These are phyloP conservation scores for Penicillium sp. DNA, from an alignment of 2,329 filamentous ascomycete species.

Conservation along the genomic window DNA sequence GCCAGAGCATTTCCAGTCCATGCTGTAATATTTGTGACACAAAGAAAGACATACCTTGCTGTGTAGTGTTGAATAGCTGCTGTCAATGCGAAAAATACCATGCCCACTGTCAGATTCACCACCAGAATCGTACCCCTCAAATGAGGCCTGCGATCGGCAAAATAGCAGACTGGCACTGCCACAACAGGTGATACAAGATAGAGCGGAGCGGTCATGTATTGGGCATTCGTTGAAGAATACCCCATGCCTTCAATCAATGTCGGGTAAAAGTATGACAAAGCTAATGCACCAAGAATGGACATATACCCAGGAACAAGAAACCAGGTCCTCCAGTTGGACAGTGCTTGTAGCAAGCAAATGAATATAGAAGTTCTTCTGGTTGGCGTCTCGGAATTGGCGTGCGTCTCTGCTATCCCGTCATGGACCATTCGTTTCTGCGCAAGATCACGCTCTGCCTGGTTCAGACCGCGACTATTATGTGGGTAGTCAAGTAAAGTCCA, in stretches of 20 bases:
- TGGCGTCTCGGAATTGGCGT: not conserved
- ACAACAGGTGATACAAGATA: constrained; percentile 1
- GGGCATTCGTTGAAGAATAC: not conserved
- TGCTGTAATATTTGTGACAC: constrained; percentile 4
- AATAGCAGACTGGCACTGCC: constrained; percentile 3
- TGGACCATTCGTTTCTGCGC: constrained; percentile 6
- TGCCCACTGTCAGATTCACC: not conserved
- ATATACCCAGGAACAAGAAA: constrained; percentile 4
- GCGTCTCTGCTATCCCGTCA: constrained; percentile 3
- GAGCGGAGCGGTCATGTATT: constrained; percentile 13
- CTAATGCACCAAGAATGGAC: constrained; percentile 2
- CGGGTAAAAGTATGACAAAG: constrained; percentile 13
- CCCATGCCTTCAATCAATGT: not conserved
- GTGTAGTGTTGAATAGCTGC: constrained; percentile 3
- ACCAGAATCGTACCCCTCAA: not conserved
- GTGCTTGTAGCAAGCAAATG: not conserved
- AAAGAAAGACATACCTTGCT: constrained; percentile 9
- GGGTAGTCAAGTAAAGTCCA: constrained; percentile 10
- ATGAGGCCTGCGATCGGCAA: not conserved
- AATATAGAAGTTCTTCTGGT: not conserved
- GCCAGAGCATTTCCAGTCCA: constrained; percentile 6
- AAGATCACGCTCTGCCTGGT: not conserved
- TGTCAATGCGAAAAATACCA: constrained; percentile 14
- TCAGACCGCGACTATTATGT: constrained; percentile 1
- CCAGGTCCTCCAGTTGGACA: constrained; percentile 9